Evolutionary conservation across 179 eudicot species (phyloP), one percentile per base, ranked within the genome.

Genomic region (Patellifolia procumbens): DNA sequence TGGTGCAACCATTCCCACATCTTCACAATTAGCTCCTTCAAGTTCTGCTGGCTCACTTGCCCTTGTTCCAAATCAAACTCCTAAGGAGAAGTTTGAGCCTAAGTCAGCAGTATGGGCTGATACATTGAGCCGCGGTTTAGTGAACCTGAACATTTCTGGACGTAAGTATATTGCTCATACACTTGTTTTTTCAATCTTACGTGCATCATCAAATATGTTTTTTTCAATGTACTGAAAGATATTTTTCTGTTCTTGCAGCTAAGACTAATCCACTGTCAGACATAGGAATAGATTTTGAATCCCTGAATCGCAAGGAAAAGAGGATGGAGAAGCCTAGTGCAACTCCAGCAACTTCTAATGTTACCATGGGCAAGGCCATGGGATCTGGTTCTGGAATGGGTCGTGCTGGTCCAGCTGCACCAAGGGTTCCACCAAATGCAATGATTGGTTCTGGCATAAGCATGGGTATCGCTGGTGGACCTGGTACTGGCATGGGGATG

Each of bases 71-170:
- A 93, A 83, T 76, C 90, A 88, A 73, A 81, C 83, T 12, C 81
- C 85, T 15, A 86, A 89, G 68, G 87, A 87, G 78, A 94, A 88
- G 86, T 96, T 96, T 76, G 98, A 91, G 86, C 83, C 92, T 17
- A 96, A 93, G 81, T 96, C 99, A 43, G 82, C 96, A 28, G 96
- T 96, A 55, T 96, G 99, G 99, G 87, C 98, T 70, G 99, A 96
- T 83, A 96, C 99, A 4, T 83, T 96, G 72, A 96, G 85, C 86
- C 89, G 92, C 43, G 98, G 99, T 66, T 87, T 96, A 70, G 99
- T 96, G 76, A 82, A 96, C 85, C 75, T 96, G 80, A 92, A 96
- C 74, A 96, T 96, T 64, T 93, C 98, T 79, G 99, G 99, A 87
- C 55, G 99, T 93, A 75, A 90, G 99, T 86, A 72, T 22, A 29